Percentiles rank a stretch among this genome's conserved stretches.
These are phyloP conservation scores for Rhododendron griersonianum DNA, from an alignment of 148 eudicot species.

Conservation along the genomic window DNA sequence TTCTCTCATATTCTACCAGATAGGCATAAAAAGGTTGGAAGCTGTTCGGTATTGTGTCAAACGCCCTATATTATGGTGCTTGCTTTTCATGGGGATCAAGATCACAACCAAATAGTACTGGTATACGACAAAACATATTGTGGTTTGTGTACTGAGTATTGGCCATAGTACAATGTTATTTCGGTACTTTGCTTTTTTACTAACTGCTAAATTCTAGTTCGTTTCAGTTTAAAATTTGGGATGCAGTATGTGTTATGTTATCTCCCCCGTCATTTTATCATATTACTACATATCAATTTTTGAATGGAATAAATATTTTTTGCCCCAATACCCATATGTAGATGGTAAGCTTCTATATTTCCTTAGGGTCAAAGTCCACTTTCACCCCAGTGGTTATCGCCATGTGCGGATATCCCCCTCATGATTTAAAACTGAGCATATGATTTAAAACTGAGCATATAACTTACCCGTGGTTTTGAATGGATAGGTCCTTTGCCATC, in stretches of 20 bases:
- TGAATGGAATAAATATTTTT: no score
- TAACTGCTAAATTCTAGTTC: not conserved
- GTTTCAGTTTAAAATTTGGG: not conserved
- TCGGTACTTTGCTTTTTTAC: not conserved
- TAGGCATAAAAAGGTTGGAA: not conserved
- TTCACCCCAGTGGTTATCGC: no score
- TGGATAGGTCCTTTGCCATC: no score
- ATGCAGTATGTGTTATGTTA: not conserved
- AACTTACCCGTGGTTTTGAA: no score
- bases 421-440: no score
- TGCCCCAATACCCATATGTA: no score
- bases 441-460: no score
- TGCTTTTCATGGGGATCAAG: not conserved
- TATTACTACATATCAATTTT: no score
- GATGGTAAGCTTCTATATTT: not conserved
- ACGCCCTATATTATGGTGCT: not conserved
- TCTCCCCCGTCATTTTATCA: not conserved
- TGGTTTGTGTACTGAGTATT: not conserved
- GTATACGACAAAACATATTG: not conserved
- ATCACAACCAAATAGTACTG: not conserved
- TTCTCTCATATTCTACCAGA: not conserved
- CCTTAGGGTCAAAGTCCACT: no score
- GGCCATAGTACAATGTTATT: not conserved
- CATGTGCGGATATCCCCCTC: no score
- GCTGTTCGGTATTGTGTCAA: not conserved